Percentiles rank a stretch among this genome's conserved stretches.
phyloP scores from a whole-genome alignment of 2,329 filamentous ascomycete species.

The Aspergillus sp. region DNA sequence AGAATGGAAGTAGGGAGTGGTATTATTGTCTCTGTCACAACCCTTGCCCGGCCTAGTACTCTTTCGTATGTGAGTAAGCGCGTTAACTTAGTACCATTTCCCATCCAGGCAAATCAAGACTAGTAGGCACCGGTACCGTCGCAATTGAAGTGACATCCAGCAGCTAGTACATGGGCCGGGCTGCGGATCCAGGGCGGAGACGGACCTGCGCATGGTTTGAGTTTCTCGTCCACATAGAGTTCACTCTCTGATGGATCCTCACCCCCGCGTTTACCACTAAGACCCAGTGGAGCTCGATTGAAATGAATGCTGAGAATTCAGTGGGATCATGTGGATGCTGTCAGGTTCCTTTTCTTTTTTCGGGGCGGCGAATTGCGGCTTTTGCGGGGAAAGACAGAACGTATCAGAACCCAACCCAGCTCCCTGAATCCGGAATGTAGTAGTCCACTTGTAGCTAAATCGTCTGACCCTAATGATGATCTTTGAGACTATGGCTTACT shows the following conservation, averaged over 20 bases:
- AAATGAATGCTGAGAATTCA: constrained; percentile 24
- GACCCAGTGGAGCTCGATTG: constrained; percentile 23
- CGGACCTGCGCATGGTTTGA: constrained; percentile 20
- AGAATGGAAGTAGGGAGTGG: constrained; percentile 12
- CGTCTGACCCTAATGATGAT: constrained; percentile 29
- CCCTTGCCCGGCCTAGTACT: constrained; percentile 12
- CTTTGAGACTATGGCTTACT: constrained; percentile 17
- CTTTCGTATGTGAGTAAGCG: constrained; percentile 15
- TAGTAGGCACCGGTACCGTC: constrained; percentile 16
- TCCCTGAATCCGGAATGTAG: constrained; percentile 23
- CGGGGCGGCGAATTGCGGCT: constrained; percentile 30
- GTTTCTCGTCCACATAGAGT: constrained; percentile 19
- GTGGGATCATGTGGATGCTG: constrained; percentile 32
- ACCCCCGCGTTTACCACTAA: constrained; percentile 17
- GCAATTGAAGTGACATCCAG: constrained; percentile 19
- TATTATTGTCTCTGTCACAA: constrained; percentile 12
- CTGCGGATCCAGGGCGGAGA: constrained; percentile 22
- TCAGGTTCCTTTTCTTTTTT: constrained; percentile 27
- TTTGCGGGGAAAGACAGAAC: constrained; percentile 31
- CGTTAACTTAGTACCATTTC: constrained; percentile 17
- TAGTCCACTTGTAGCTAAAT: constrained; percentile 24
- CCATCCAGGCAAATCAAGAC: constrained; percentile 7
- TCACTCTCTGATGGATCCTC: constrained; percentile 20
- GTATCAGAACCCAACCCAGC: constrained; percentile 28
- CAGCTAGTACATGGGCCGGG: constrained; percentile 15